Conservation (phyloP, 306 rosid genomes). For the Senna siamea region DNA sequence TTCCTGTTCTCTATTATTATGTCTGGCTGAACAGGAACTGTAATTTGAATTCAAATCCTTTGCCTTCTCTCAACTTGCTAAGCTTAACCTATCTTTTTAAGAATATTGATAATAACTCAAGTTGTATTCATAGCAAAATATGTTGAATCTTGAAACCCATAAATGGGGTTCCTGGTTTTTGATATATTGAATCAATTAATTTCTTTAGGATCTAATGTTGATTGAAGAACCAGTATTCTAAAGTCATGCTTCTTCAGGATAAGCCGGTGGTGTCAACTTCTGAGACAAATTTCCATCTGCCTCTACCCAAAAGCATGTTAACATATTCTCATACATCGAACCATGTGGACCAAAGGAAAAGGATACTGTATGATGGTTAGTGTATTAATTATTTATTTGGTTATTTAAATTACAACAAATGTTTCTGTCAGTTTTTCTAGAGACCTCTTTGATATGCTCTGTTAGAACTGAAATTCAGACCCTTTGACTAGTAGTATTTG, state of each 20-base stretch:
- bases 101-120: slow-evolving; percentile 30
- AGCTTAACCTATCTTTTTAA: slow-evolving; percentile 15
- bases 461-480: no score
- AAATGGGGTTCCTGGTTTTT: slow-evolving; percentile 49
- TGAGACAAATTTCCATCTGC: slow-evolving; percentile 58
- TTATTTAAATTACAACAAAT: neutral
- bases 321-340: slow-evolving; percentile 62
- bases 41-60: slow-evolving; percentile 6
- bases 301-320: slow-evolving; percentile 53
- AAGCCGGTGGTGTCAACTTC: slow-evolving; percentile 73
- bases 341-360: slow-evolving; percentile 56
- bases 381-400: slow-evolving; percentile 9
- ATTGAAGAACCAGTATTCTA: slow-evolving; percentile 78
- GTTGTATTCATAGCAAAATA: slow-evolving; percentile 31
- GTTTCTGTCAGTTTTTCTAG: neutral
- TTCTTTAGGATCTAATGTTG: slow-evolving; percentile 75
- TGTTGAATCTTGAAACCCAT: slow-evolving; percentile 37
- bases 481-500: no score
- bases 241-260: slow-evolving; percentile 92
- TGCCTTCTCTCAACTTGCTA: slow-evolving; percentile 24
- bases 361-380: slow-evolving; percentile 74
- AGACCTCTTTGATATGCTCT: no score
- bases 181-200: slow-evolving; percentile 52
- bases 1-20: neutral
- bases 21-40: slow-evolving; percentile 4